Evolutionary conservation across 2,329 filamentous ascomycete species (phyloP).

Genomic region (Paecilomyces sp.): DNA sequence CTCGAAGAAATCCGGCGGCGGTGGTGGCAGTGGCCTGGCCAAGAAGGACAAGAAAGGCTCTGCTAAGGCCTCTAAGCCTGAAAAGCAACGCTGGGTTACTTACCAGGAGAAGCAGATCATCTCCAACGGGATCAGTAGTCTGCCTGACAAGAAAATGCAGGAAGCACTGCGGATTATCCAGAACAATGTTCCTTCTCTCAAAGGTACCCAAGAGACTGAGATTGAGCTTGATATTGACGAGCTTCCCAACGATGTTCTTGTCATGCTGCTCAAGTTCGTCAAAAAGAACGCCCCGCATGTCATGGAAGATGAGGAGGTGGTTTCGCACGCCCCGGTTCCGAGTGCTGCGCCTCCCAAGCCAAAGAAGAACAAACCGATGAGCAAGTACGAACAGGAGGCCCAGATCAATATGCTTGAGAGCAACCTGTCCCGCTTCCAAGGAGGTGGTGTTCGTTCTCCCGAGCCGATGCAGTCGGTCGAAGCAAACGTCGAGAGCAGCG

Average conservation of each 20-base stretch:
- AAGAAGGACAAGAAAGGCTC: slow-evolving; percentile 50
- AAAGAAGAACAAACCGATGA: slow-evolving; percentile 48
- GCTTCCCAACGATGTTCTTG: slow-evolving; percentile 39
- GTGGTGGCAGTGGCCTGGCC: slow-evolving; percentile 32
- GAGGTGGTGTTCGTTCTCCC: slow-evolving; percentile 33
- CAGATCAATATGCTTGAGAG: slow-evolving; percentile 43
- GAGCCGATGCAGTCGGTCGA: slow-evolving; percentile 38
- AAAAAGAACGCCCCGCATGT: slow-evolving; percentile 40
- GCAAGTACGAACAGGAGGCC: slow-evolving; percentile 43
- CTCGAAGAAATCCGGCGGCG: slow-evolving; percentile 27
- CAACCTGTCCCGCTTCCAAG: slow-evolving; percentile 40
- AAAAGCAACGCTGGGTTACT: slow-evolving; percentile 59
- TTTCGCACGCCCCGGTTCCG: slow-evolving; percentile 19
- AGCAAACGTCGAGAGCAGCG: slow-evolving; percentile 37
- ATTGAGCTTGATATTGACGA: slow-evolving; percentile 44
- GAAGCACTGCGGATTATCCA: slow-evolving; percentile 86
- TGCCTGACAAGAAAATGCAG: slow-evolving; percentile 70
- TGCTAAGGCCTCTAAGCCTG: slow-evolving; percentile 30
- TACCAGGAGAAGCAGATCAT: slow-evolving; percentile 86
- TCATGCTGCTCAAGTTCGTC: slow-evolving; percentile 40
- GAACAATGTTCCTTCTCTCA: slow-evolving; percentile 67
- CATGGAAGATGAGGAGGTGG: slow-evolving; percentile 34
- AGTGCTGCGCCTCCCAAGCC: slow-evolving; percentile 33
- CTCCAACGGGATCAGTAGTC: slow-evolving; percentile 72
- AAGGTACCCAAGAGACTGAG: slow-evolving; percentile 43